Conservation (phyloP, 164 flowering plant genomes). For the Tinospora cordifolia region DNA sequence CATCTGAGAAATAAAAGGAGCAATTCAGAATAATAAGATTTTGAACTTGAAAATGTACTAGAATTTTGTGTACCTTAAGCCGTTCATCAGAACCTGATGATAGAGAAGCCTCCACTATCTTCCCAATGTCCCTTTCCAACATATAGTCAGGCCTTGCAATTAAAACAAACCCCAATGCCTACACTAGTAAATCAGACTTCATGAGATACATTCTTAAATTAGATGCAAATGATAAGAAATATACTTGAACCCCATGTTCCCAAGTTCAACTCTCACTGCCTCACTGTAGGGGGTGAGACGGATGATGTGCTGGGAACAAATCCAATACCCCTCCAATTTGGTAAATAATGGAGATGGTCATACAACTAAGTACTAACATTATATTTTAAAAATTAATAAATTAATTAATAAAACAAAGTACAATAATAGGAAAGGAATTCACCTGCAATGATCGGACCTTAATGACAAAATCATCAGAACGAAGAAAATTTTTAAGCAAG, state of each 20-base stretch:
- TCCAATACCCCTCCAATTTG: too few species aligned
- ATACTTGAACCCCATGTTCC: too few species aligned
- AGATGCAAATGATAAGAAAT: background rate
- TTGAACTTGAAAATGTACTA: constrained; percentile 3
- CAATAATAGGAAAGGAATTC: constrained; percentile 7
- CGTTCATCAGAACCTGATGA: constrained; percentile 59
- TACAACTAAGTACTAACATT: too few species aligned
- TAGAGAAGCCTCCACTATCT: constrained; percentile 64
- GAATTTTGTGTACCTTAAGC: constrained; percentile 51
- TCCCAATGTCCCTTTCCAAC: constrained; percentile 76
- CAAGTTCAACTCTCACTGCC: too few species aligned
- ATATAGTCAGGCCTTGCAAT: constrained; percentile 89
- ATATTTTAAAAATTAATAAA: too few species aligned
- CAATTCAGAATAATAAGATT: constrained; percentile 7
- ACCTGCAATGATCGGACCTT: constrained; percentile 91
- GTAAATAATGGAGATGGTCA: too few species aligned
- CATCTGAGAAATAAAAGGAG: constrained; percentile 43
- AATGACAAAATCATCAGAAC: constrained; percentile 56
- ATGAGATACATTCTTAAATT: constrained; percentile 5
- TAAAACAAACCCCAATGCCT: too few species aligned
- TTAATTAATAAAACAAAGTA: too few species aligned
- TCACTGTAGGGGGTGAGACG: too few species aligned
- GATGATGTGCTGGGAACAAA: too few species aligned
- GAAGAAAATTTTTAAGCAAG: constrained; percentile 63
- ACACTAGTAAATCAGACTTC: too few species aligned